These are phyloP conservation scores for Citrus hindsii DNA, from an alignment of 345 rosid genomes.

Conservation along the genomic window DNA sequence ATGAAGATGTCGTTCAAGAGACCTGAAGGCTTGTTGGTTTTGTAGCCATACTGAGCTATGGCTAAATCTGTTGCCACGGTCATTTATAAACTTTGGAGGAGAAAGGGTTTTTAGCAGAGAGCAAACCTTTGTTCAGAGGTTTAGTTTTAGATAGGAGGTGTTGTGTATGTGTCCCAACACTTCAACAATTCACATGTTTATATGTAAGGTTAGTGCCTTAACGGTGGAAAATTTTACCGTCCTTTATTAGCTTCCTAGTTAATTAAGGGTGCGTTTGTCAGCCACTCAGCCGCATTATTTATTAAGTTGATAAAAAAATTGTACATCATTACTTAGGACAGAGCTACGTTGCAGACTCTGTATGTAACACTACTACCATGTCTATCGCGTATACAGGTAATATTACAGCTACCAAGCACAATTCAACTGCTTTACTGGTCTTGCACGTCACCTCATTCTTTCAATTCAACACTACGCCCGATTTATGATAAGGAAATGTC, in stretches of 20 bases:
- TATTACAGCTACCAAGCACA: background rate
- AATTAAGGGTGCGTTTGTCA: no score
- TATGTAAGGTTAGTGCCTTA: background rate
- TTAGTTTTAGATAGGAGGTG: background rate
- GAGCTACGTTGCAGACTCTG: no score
- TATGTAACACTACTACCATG: background rate
- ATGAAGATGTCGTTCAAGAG: slow-evolving; percentile 56
- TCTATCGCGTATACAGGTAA: background rate
- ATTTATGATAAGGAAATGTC: background rate
- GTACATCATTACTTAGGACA: no score
- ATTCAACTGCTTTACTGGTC: background rate
- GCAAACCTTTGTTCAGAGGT: background rate
- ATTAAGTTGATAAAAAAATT: no score
- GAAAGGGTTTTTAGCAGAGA: background rate
- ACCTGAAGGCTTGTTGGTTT: slow-evolving; percentile 30
- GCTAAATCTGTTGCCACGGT: slow-evolving; percentile 10
- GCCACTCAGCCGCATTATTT: background rate
- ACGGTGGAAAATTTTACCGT: no score
- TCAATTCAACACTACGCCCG: background rate
- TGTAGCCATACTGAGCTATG: slow-evolving; percentile 17
- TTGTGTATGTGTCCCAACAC: background rate
- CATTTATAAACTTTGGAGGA: no score
- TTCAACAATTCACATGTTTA: background rate
- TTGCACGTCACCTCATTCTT: background rate
- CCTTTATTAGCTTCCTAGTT: no score